Evolutionary conservation across 2,329 filamentous ascomycete genomes (phyloP).

Genomic region (Nemania bipapillata): DNA sequence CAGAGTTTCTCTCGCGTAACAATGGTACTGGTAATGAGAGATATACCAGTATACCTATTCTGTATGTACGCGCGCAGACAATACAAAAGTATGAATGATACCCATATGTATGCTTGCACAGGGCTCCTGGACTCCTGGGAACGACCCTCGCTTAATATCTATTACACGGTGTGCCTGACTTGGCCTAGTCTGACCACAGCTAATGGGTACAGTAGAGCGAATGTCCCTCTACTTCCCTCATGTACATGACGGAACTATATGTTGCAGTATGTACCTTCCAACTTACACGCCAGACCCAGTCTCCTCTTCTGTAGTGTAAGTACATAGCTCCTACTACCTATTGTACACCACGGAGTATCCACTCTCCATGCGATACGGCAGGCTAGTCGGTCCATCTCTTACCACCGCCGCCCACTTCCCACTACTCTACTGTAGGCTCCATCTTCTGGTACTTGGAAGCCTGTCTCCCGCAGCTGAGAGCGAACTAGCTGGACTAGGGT

Average conservation of each 20-base stretch:
- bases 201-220: too few species aligned
- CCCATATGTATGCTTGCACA: conserved; percentile 11
- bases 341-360: conserved; percentile 27
- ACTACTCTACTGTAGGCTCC: conserved; percentile 21
- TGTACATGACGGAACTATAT: conserved; percentile 16
- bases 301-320: conserved; percentile 7
- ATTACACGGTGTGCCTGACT: conserved; percentile 31
- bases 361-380: conserved; percentile 39
- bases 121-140: conserved; percentile 1
- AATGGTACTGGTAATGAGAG: conserved; percentile 9
- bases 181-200: conserved; percentile 33
- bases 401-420: conserved; percentile 18
- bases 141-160: conserved; percentile 30
- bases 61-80: too few species aligned
- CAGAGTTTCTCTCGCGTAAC: conserved; percentile 28
- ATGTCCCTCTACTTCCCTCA: conserved; percentile 11
- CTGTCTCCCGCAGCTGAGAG: conserved; percentile 44
- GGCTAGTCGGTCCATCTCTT: conserved; percentile 37
- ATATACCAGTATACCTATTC: too few species aligned
- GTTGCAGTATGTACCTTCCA: too few species aligned
- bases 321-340: too few species aligned
- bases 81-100: neutral
- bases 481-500: conserved; percentile 38
- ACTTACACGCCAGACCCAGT: conserved; percentile 8
- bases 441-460: conserved; percentile 36